phyloP scores from a whole-genome alignment of 192 early-diverging fungal species.

The Chytriomyces hyalinus region DNA sequence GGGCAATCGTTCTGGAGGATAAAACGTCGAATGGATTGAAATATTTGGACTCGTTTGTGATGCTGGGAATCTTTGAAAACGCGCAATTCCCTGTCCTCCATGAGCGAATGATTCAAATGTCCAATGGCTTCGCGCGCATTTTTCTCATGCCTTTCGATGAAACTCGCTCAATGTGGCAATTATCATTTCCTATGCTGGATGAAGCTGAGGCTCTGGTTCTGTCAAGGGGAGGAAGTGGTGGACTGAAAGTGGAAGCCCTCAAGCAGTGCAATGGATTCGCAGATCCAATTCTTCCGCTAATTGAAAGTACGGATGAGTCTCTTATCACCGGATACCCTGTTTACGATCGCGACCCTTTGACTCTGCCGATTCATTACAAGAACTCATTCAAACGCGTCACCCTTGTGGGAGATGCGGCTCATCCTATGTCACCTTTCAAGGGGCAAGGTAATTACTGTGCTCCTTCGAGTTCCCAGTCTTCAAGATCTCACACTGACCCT shows the following conservation, averaged over 20 bases:
- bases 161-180: slow-evolving; percentile 33
- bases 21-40: background rate
- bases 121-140: slow-evolving; percentile 24
- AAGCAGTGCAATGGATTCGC: slow-evolving; percentile 9
- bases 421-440: slow-evolving; percentile 35
- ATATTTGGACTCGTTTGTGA: slow-evolving; percentile 27
- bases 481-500: background rate
- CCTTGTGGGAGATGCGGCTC: slow-evolving; percentile 20
- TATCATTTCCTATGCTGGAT: slow-evolving; percentile 12
- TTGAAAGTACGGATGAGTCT: slow-evolving; percentile 1
- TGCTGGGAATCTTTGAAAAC: slow-evolving; percentile 31
- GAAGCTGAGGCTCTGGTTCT: slow-evolving; percentile 10
- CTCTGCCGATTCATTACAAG: background rate
- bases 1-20: background rate
- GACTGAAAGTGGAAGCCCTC: slow-evolving; percentile 23
- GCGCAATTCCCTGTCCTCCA: background rate
- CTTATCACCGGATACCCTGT: slow-evolving; percentile 36
- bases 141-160: slow-evolving; percentile 37
- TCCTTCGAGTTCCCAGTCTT: background rate
- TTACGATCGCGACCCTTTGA: slow-evolving; percentile 29
- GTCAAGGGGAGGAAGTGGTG: background rate
- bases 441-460: slow-evolving; percentile 18
- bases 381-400: slow-evolving; percentile 11
- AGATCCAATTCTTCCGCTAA: slow-evolving; percentile 1
- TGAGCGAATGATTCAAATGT: slow-evolving; percentile 38